These are phyloP conservation scores for Heracleum sosnowskyi DNA, from an alignment of 129 eudicot species.

Conservation along the genomic window DNA sequence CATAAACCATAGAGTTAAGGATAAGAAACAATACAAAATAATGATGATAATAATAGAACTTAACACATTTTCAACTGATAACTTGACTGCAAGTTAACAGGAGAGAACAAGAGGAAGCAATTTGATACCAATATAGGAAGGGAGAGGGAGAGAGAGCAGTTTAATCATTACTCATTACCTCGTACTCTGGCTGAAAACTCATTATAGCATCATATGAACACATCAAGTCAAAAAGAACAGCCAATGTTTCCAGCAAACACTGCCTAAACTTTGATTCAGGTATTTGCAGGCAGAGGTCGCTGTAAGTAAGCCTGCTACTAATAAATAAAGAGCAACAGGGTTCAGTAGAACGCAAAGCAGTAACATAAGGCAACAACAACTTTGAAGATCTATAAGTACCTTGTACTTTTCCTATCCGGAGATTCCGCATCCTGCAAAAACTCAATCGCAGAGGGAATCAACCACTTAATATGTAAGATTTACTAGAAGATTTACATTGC, in stretches of 20 bases:
- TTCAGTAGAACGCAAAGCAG: conserved; percentile 6
- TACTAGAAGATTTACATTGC: not conserved
- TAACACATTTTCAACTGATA: not conserved
- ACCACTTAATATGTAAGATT: not conserved
- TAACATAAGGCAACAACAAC: conserved; percentile 8
- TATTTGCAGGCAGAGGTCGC: conserved; percentile 76
- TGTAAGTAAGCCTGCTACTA: conserved; percentile 75
- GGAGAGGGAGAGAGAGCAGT: not conserved
- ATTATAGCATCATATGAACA: conserved; percentile 73
- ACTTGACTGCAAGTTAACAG: not conserved
- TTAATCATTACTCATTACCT: conserved; percentile 38
- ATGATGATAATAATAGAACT: not conserved
- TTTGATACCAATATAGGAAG: not conserved
- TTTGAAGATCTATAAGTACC: conserved; percentile 33
- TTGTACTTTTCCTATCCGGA: conserved; percentile 32
- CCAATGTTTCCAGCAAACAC: conserved; percentile 73
- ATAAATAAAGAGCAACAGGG: conserved; percentile 17
- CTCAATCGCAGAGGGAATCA: conserved; percentile 15
- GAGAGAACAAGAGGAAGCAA: not conserved
- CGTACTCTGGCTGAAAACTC: conserved; percentile 55
- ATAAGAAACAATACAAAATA: not conserved
- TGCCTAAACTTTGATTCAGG: conserved; percentile 90
- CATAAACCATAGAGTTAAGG: not conserved
- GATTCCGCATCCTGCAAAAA: conserved; percentile 60
- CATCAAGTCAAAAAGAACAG: conserved; percentile 76